Conservation (phyloP, 139 green algal genomes). For the Ulvella scutata region DNA sequence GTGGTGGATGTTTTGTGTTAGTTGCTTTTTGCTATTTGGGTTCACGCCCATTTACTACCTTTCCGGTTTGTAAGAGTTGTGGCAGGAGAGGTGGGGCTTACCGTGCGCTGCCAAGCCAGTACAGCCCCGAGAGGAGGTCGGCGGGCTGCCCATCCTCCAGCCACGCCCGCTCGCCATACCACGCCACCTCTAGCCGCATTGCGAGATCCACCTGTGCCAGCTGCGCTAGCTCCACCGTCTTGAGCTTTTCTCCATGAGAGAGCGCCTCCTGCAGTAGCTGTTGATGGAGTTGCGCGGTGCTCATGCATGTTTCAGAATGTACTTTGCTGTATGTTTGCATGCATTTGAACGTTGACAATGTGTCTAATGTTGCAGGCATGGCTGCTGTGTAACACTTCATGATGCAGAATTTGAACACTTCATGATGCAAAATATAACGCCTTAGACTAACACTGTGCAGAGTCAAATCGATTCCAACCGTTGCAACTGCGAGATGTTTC, state of each 20-base stretch:
- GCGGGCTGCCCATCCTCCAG: background rate
- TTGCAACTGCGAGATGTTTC: too few species aligned
- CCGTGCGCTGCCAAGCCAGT: background rate
- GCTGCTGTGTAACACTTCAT: background rate
- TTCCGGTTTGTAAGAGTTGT: too few species aligned
- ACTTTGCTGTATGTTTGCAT: background rate
- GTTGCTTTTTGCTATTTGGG: too few species aligned
- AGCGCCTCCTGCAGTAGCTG: background rate
- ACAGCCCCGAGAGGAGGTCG: background rate
- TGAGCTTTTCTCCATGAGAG: background rate
- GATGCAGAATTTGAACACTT: too few species aligned
- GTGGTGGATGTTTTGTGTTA: too few species aligned
- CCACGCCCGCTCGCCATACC: background rate
- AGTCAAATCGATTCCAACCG: too few species aligned
- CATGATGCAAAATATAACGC: too few species aligned
- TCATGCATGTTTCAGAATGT: background rate
- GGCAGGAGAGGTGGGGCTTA: background rate
- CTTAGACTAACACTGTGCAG: too few species aligned
- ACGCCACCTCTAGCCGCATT: background rate
- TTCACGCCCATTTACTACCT: too few species aligned
- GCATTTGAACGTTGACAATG: background rate
- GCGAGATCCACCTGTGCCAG: background rate
- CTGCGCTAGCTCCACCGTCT: conserved; percentile 2
- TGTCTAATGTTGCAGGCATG: background rate
- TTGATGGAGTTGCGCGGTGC: background rate